Conservation (phyloP, 2,329 filamentous ascomycete genomes). For the Clonostachys rosea region DNA sequence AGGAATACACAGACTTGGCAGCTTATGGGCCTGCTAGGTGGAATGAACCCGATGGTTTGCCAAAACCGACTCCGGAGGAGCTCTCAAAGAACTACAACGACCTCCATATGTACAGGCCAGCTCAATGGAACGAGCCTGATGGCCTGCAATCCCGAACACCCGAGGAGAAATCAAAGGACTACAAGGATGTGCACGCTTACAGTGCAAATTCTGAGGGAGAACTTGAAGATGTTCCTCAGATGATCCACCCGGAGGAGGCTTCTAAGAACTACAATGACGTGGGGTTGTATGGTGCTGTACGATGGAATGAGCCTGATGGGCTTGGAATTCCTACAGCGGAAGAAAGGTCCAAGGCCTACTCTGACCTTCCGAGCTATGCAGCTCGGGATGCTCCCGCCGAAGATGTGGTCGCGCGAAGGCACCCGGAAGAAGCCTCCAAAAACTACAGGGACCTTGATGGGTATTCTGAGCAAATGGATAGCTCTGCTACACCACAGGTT, state of each 20-base stretch:
- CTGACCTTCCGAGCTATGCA: constrained; percentile 24
- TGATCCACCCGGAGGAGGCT: constrained; percentile 22
- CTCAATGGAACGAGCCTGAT: constrained; percentile 19
- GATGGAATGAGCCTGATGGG: constrained; percentile 1
- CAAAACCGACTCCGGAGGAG: constrained; percentile 22
- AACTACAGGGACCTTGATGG: constrained; percentile 27
- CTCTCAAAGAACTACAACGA: constrained; percentile 32
- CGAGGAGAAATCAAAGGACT: constrained; percentile 21
- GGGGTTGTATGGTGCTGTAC: constrained; percentile 19
- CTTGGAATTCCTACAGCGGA: constrained; percentile 13
- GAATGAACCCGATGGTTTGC: constrained; percentile 29
- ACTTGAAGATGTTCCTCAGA: constrained; percentile 21
- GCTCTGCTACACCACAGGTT: background rate
- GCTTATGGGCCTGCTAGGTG: constrained; percentile 27
- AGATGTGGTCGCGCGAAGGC: constrained; percentile 3
- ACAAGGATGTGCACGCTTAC: constrained; percentile 29
- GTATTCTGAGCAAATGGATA: constrained; percentile 13
- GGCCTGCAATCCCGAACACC: constrained; percentile 14
- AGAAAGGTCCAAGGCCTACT: constrained; percentile 30
- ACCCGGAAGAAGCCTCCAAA: constrained; percentile 19
- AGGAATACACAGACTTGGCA: constrained; percentile 34
- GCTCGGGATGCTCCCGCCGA: background rate
- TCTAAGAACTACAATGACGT: constrained; percentile 30
- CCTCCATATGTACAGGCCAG: constrained; percentile 22
- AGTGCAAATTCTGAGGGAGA: constrained; percentile 13